phyloP scores from a whole-genome alignment of 352 stramenopile species.

The Phytophthora nicotianae region DNA sequence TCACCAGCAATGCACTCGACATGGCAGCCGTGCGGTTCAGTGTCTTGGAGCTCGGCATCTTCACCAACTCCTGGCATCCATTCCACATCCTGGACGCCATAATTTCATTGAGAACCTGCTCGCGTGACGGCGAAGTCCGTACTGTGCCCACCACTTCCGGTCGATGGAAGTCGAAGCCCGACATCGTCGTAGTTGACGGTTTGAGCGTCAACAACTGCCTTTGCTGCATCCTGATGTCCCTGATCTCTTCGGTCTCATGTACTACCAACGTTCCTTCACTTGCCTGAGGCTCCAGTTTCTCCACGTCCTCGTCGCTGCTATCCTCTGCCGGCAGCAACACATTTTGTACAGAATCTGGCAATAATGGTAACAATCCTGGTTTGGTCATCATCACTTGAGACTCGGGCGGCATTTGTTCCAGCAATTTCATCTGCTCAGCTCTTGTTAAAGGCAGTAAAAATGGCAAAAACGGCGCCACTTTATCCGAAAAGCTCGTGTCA shows the following conservation, averaged over 20 bases:
- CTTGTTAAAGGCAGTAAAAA: constrained; percentile 78
- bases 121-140: constrained; percentile 32
- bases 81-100: constrained; percentile 62
- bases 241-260: constrained; percentile 9
- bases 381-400: constrained; percentile 76
- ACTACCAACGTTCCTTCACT: constrained; percentile 2
- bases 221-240: constrained; percentile 7
- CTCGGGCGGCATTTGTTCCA: constrained; percentile 73
- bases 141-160: constrained; percentile 35
- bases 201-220: constrained; percentile 29
- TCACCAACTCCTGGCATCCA: constrained; percentile 62
- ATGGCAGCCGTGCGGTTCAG: constrained; percentile 73
- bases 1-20: constrained; percentile 71
- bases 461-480: constrained; percentile 70
- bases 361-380: constrained; percentile 64
- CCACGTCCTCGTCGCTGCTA: constrained; percentile 14
- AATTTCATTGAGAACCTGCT: constrained; percentile 71
- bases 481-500: constrained; percentile 74
- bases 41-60: constrained; percentile 57
- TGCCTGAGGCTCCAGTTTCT: constrained; percentile 1
- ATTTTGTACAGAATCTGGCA: constrained; percentile 66
- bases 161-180: constrained; percentile 77
- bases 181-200: constrained; percentile 34
- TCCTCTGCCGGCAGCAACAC: constrained; percentile 47
- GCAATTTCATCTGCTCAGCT: constrained; percentile 66